These are phyloP conservation scores for Triglochin maritima DNA, from an alignment of 106 monocot species.

Conservation along the genomic window DNA sequence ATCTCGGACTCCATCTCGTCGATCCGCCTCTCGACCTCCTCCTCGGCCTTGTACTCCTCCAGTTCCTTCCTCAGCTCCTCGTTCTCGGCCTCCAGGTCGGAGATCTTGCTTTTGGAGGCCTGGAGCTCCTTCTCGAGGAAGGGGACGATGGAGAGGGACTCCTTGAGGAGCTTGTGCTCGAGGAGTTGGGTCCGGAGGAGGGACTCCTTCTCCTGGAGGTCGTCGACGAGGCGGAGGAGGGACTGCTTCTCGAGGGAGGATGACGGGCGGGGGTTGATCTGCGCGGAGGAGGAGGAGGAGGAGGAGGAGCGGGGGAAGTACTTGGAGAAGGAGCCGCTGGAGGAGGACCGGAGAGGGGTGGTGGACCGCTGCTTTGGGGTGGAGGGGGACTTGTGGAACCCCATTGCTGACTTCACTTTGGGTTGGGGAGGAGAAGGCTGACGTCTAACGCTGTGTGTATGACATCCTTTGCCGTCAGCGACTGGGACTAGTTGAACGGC, in stretches of 20 bases:
- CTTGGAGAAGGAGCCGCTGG: slow-evolving; percentile 55
- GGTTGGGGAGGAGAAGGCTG: slow-evolving; percentile 1
- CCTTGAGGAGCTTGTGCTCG: slow-evolving; percentile 86
- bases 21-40: slow-evolving; percentile 35
- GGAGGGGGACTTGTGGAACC: slow-evolving; percentile 61
- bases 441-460: no score
- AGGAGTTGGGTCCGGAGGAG: slow-evolving; percentile 66
- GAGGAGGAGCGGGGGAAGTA: slow-evolving; percentile 74
- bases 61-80: slow-evolving; percentile 26
- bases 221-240: slow-evolving; percentile 64
- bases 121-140: slow-evolving; percentile 72
- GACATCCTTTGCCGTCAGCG: no score
- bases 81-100: slow-evolving; percentile 49
- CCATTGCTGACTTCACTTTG: slow-evolving; percentile 82
- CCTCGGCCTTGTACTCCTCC: slow-evolving; percentile 30
- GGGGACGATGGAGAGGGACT: slow-evolving; percentile 83
- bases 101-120: slow-evolving; percentile 11
- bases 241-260: slow-evolving; percentile 24
- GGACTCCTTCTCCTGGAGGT: slow-evolving; percentile 77
- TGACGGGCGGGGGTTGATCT: slow-evolving; percentile 20
- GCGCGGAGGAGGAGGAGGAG: slow-evolving; percentile 55
- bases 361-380: slow-evolving; percentile 27
- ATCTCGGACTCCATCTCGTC: slow-evolving; percentile 40
- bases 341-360: no score
- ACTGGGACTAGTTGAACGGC: no score